Evolutionary conservation across 2,329 filamentous ascomycete genomes (phyloP).

Genomic region (Chaetomium strumarium): DNA sequence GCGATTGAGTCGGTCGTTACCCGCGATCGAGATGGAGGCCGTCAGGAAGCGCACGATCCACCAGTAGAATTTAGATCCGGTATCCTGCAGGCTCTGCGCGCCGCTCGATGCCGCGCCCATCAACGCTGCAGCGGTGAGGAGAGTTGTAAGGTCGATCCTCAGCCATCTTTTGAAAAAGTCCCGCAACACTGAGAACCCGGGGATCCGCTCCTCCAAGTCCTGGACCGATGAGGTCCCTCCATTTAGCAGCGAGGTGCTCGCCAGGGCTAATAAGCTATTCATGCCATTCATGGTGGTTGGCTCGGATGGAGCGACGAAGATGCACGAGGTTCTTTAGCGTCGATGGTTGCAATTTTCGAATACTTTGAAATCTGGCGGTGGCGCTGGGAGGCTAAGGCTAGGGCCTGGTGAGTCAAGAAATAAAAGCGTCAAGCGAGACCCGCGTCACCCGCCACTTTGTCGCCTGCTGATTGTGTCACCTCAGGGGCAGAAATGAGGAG

Average conservation of each 20-base stretch:
- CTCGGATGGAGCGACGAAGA: too few relatives aligned
- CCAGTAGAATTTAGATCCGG: slow-evolving; percentile 31
- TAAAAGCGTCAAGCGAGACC: too few relatives aligned
- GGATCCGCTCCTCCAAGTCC: slow-evolving; percentile 24
- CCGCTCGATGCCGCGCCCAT: slow-evolving; percentile 31
- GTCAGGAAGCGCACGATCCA: slow-evolving; percentile 34
- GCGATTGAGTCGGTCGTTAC: slow-evolving; percentile 33
- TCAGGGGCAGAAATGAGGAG: neutral
- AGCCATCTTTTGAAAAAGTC: slow-evolving; percentile 32
- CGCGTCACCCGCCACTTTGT: too few relatives aligned
- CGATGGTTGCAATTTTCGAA: too few relatives aligned
- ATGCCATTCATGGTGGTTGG: slow-evolving; percentile 3
- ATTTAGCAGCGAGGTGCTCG: slow-evolving; percentile 19
- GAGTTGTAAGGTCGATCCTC: slow-evolving; percentile 30
- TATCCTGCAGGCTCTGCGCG: slow-evolving; percentile 26
- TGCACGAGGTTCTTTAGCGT: too few relatives aligned
- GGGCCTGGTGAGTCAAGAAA: too few relatives aligned
- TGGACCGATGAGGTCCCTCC: slow-evolving; percentile 8
- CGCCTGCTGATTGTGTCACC: too few relatives aligned
- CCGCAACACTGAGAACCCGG: slow-evolving; percentile 28
- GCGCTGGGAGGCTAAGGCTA: too few relatives aligned
- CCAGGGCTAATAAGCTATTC: slow-evolving; percentile 21
- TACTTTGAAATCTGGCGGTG: too few relatives aligned
- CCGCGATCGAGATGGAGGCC: slow-evolving; percentile 33
- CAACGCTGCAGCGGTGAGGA: slow-evolving; percentile 31